phyloP scores from a whole-genome alignment of 306 rosid genomes.

The Corylus americana region DNA sequence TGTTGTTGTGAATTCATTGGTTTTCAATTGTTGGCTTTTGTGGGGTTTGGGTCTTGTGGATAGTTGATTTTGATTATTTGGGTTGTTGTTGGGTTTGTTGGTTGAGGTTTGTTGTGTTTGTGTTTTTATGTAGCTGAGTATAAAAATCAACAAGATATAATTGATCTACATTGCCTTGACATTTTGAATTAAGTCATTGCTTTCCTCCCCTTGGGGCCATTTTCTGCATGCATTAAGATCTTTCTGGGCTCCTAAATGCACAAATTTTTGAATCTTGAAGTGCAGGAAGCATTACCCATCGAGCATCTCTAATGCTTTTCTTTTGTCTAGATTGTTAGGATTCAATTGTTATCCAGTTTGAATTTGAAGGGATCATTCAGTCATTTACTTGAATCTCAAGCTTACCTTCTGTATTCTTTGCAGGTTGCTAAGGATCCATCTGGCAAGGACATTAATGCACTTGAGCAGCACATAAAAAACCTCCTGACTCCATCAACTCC shows the following conservation, averaged over 20 bases:
- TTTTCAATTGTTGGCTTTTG: neutral
- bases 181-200: neutral
- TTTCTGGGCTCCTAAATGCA: neutral
- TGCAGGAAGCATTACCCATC: neutral
- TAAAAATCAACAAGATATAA: neutral
- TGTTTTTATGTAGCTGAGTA: neutral
- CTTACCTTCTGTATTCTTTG: slow-evolving; percentile 15
- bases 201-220: no score
- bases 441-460: slow-evolving; percentile 72
- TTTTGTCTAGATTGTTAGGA: neutral
- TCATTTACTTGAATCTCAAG: neutral
- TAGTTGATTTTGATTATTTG: neutral
- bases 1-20: neutral
- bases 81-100: neutral
- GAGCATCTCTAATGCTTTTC: neutral
- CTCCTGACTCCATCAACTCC: slow-evolving; percentile 74
- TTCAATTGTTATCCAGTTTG: neutral
- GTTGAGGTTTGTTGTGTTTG: neutral
- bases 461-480: slow-evolving; percentile 81
- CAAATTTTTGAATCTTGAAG: neutral
- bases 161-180: neutral
- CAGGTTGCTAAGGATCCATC: slow-evolving; percentile 85
- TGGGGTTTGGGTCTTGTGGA: neutral
- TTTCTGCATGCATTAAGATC: neutral
- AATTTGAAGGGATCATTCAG: neutral